Base-by-base conservation (phyloP, 768 basidiomycete species). In the Lentinula sp. region DNA sequence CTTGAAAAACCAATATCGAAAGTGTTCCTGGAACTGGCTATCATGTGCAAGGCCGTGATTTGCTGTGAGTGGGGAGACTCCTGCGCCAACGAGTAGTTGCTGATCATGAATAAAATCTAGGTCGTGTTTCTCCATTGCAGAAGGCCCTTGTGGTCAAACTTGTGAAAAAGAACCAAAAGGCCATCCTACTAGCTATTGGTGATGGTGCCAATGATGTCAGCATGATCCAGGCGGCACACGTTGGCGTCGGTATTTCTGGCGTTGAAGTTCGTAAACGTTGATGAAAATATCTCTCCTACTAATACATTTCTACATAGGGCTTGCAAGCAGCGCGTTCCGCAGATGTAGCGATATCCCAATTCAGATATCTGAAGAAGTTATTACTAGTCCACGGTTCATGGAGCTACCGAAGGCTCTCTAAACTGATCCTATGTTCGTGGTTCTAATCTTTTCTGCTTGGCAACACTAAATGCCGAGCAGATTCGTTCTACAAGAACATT, bases 401-500 rank as follows among this genome's bases (percentile, higher is more conserved):
- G 97, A 98, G 96, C 75, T 99, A 99, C 71, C 88, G 92, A 60
- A 83, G 97, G 37, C 71, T 99, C 61, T 95, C 95, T 13, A 98
- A 96, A 71, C 82, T 99, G 60, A 95, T 98, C 68, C 80, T 99
- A 8, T 99, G 96, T 95, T 70, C 63, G 93, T 81, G 7, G 50
- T 35, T 36, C 10, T 42, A 8, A 41, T 23, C 18, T 18, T 13
- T 37, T 13, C 37, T 9, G 15, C 7, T 20, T 16, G 35, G 23
- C 52, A 39, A 56, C 9, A 57, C 60, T 67, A 28, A 69, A 37
- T 1, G 28, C 50, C 15, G 52, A 13, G 36, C 68, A 97, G 95
- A 92, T 74, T 97, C 95, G 1, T 98, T 99, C 78, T 99, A 98
- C 81, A 99, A 99, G 73, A 99, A 99, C 73, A 98, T 98, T 64